phyloP scores from a whole-genome alignment of 2,329 filamentous ascomycete species.

The Fusarium subglutinans region DNA sequence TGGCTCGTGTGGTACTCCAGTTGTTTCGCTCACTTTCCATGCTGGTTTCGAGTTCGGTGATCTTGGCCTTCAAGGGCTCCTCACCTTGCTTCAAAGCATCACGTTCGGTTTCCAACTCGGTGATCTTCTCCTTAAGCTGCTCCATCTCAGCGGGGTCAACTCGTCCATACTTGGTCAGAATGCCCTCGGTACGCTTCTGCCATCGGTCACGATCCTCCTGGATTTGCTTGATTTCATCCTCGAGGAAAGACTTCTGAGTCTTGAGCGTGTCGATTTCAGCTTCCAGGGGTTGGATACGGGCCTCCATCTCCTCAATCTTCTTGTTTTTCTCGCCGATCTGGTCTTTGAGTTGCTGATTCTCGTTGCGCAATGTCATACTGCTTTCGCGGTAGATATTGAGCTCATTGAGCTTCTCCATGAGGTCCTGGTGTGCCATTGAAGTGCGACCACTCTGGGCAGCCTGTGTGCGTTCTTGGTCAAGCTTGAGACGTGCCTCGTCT shows the following conservation, averaged over 20 bases:
- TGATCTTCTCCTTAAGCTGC: constrained; percentile 81
- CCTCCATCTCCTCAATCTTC: constrained; percentile 78
- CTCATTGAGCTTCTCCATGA: constrained; percentile 95
- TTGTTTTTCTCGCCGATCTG: constrained; percentile 78
- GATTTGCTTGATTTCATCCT: constrained; percentile 88
- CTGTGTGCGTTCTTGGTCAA: constrained; percentile 86
- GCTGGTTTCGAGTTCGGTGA: constrained; percentile 60
- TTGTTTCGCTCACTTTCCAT: constrained; percentile 64
- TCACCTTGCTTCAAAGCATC: constrained; percentile 63
- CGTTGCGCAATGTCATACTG: constrained; percentile 87
- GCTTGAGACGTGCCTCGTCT: constrained; percentile 86
- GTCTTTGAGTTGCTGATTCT: constrained; percentile 80
- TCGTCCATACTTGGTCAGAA: constrained; percentile 94
- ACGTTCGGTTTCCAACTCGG: constrained; percentile 71
- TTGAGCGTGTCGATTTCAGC: constrained; percentile 83
- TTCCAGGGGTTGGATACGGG: constrained; percentile 83
- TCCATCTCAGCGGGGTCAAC: constrained; percentile 95
- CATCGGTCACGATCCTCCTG: constrained; percentile 93
- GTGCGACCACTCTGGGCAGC: constrained; percentile 78
- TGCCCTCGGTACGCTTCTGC: constrained; percentile 95
- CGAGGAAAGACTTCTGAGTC: constrained; percentile 80
- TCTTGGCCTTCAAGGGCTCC: constrained; percentile 61
- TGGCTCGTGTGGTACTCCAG: constrained; percentile 63
- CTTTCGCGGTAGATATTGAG: constrained; percentile 96
- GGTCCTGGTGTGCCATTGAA: constrained; percentile 83